Evolutionary conservation across 2,329 filamentous ascomycete genomes (phyloP), one percentile per base, ranked within the genome.

Genomic region (Fusarium chuoi): DNA sequence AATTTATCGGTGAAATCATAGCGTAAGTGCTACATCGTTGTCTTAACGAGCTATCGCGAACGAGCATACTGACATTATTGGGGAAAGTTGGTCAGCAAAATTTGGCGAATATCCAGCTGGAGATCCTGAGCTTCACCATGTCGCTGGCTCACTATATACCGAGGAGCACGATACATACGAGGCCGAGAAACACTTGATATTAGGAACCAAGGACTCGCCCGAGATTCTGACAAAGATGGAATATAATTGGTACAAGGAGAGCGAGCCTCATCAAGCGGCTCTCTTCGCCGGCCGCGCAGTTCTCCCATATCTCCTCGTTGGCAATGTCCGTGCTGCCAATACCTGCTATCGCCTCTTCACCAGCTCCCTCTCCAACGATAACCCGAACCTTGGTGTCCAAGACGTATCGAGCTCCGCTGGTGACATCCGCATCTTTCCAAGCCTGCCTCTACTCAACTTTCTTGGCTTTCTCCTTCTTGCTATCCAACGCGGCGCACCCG

Each of bases 381-480:
- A 82, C 78, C 82, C 85, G 49, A 81, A 82, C 35, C 89, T 97
- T n/a, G 88, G 87, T 42, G 91, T 93, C 12, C 94, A 98, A 82
- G 91, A 95, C 78, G 93, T 98, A 60, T 93, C 92, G 79, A 93
- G 91, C 76, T 87, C 89, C 48, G 90, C 86, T 49, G 90, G 91
- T 62, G 94, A 97, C 71, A 84, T 93, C 49, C 92, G 93, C 72
- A 89, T 98, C 68, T 98, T 97, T 83, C 95, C 96, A 0, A 94
- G 93, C 66, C 85, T 99, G 72, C 96, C 96, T n/a, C 88, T 99
- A 62, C 88, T 99, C 78, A 99, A 99, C 85, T 98, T 98, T 84
- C 88, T 98, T 65, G 94, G 92, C 36, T 85, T 99, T 75, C 85
- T 99, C 56, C 85, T 98, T 58, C 87, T 98, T 59, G 93, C 94